phyloP scores from a whole-genome alignment of 208 protist species.

The Crithidia bombi region DNA sequence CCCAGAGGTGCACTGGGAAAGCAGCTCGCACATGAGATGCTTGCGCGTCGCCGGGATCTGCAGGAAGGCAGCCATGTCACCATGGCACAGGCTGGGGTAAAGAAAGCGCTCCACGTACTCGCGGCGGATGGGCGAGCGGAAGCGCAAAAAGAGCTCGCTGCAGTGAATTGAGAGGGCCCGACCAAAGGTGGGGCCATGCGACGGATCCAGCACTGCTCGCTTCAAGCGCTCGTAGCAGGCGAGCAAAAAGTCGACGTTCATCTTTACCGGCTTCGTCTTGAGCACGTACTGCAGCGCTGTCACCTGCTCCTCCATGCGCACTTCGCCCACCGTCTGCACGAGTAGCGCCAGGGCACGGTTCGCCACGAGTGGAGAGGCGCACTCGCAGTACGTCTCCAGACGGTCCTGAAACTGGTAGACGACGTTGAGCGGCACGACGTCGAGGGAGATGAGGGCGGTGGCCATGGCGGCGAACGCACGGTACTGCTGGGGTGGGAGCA shows the following conservation, averaged over 20 bases:
- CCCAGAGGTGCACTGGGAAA: slow-evolving; percentile 75
- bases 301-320: slow-evolving; percentile 83
- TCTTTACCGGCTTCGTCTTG: slow-evolving; percentile 66
- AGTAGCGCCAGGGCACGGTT: slow-evolving; percentile 84
- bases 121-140: slow-evolving; percentile 89
- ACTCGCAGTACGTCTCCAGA: slow-evolving; percentile 72
- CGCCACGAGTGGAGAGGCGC: slow-evolving; percentile 72
- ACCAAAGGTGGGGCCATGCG: slow-evolving; percentile 68
- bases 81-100: slow-evolving; percentile 83
- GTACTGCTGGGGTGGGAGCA: slow-evolving; percentile 84
- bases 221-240: slow-evolving; percentile 91
- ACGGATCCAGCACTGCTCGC: slow-evolving; percentile 69
- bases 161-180: slow-evolving; percentile 86
- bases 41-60: slow-evolving; percentile 69
- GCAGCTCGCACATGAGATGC: slow-evolving; percentile 77
- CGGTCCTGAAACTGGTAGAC: slow-evolving; percentile 88
- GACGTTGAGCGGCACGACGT: slow-evolving; percentile 69
- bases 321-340: slow-evolving; percentile 68
- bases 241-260: slow-evolving; percentile 90
- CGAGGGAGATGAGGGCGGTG: slow-evolving; percentile 58
- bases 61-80: slow-evolving; percentile 78
- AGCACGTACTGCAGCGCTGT: slow-evolving; percentile 82
- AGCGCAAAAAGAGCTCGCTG: slow-evolving; percentile 88
- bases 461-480: slow-evolving; percentile 77
- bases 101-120: slow-evolving; percentile 91